Base-by-base conservation (phyloP, 371 early-diverging fungal species). In the Haplosporangium sp. region DNA sequence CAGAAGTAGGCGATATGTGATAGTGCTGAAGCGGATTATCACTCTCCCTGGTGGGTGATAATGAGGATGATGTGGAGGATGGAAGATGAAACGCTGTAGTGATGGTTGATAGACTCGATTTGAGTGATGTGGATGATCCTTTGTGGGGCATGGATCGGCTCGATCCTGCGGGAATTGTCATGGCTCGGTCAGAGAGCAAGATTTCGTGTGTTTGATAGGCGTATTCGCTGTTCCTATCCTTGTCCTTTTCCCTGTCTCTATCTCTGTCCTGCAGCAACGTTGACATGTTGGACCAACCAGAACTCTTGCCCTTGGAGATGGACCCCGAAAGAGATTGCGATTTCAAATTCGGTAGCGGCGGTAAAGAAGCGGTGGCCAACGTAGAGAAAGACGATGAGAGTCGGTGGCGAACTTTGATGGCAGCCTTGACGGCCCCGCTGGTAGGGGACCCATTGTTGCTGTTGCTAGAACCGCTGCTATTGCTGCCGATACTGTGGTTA, bases 331-430 rank as follows among this genome's bases (percentile, higher is more conserved):
- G 46, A 5, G 74, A 74, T 29, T 67, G 68, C 2, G 69, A 54
- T 47, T 66, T 75, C 21, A 43, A 41, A 36, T 51, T 53, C 2
- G 75, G 75, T n/a, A 75, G 54, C 23, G 75, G 75, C 11, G 75
- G 75, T 12, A 66, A 20, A 16, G 68, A 68, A 13, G 75, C 54
- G 2, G 75, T 55, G 10, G 69, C 46, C 38, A 75, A 46, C 12
- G 61, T 69, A 8, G 75, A 75, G 14, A 75, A 55, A 2, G 75
- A 71, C 1, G 77, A 66, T 6, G 77, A 77, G 9, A 77, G 72
- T 4, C 72, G 77, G 40, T 77, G 77, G 5, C 72, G 55, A 7
- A 67, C 57, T 55, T 67, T 77, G 45, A 12, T 62, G 8, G 66
- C 73, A 2, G 55, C 62, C 36, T 67, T 73, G 11, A 59, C 53